A percentile compares a stretch with the other conserved stretches of the same genome.
These are phyloP conservation scores for Fusarium cicatricum DNA, from an alignment of 2,329 filamentous ascomycete species.

Conservation along the genomic window DNA sequence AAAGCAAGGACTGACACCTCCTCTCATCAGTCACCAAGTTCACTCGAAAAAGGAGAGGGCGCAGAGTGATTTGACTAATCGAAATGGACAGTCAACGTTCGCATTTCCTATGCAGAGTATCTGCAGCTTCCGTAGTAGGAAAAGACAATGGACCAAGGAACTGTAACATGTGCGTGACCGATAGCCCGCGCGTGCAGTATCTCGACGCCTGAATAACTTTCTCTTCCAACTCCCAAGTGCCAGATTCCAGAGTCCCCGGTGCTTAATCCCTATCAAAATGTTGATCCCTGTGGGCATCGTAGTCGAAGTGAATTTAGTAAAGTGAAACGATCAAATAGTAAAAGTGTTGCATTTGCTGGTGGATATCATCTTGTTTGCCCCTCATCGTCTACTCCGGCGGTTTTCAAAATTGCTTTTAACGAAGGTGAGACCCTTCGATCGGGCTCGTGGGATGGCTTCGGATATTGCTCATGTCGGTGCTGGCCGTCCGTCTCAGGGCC, in stretches of 20 bases:
- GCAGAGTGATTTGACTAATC: background rate
- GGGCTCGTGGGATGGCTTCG: slow-evolving; percentile 68
- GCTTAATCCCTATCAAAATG: slow-evolving; percentile 34
- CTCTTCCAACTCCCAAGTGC: slow-evolving; percentile 45
- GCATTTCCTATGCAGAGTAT: slow-evolving; percentile 10
- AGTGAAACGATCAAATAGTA: slow-evolving; percentile 29
- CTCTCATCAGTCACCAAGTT: background rate
- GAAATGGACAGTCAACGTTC: slow-evolving; percentile 7
- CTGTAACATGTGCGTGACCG: slow-evolving; percentile 32
- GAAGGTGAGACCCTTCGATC: slow-evolving; percentile 52
- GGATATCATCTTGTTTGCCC: slow-evolving; percentile 25
- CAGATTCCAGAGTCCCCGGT: slow-evolving; percentile 37
- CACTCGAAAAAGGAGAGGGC: background rate
- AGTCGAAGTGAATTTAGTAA: slow-evolving; percentile 34
- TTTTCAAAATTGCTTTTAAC: slow-evolving; percentile 29
- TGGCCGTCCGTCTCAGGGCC: slow-evolving; percentile 84
- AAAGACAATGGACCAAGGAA: slow-evolving; percentile 28
- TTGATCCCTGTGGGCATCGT: slow-evolving; percentile 24
- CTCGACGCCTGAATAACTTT: slow-evolving; percentile 40
- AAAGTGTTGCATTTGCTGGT: slow-evolving; percentile 32
- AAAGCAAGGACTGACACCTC: background rate
- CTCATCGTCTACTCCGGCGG: background rate
- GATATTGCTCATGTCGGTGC: slow-evolving; percentile 73
- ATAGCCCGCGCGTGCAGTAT: slow-evolving; percentile 31
- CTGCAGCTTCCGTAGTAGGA: slow-evolving; percentile 31